phyloP scores from a whole-genome alignment of 192 early-diverging fungal genomes.

The Coemansia sp. region DNA sequence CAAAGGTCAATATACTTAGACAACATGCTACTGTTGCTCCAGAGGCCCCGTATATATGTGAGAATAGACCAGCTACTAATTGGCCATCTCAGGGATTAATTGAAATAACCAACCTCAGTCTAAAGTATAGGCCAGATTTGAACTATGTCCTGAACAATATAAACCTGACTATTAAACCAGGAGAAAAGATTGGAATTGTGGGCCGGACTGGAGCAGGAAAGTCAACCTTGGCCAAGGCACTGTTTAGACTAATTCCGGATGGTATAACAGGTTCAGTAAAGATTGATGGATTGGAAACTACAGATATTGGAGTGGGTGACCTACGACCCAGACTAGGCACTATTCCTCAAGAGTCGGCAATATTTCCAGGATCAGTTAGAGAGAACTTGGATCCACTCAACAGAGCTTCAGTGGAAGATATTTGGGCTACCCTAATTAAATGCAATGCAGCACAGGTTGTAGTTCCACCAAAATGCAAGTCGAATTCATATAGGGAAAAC shows the following conservation, averaged over 20 bases:
- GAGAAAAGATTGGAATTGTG: conserved; percentile 61
- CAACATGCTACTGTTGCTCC: conserved; percentile 56
- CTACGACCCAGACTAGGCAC: conserved; percentile 56
- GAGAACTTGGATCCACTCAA: conserved; percentile 67
- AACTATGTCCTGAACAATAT: conserved; percentile 31
- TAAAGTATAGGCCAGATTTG: conserved; percentile 33
- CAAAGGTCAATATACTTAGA: conserved; percentile 53
- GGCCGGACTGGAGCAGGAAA: conserved; percentile 61
- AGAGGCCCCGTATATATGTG: conserved; percentile 25
- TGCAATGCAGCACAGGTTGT: conserved; percentile 9
- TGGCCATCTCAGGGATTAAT: conserved; percentile 56
- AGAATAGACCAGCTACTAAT: conserved; percentile 21
- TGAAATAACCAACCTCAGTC: conserved; percentile 41
- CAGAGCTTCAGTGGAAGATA: conserved; percentile 51
- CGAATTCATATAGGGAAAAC: not conserved
- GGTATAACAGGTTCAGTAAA: conserved; percentile 34
- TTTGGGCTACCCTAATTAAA: conserved; percentile 61
- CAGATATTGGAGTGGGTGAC: conserved; percentile 59
- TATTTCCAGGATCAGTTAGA: conserved; percentile 67
- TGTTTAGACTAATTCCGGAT: conserved; percentile 60
- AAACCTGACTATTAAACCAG: conserved; percentile 30
- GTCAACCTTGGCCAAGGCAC: conserved; percentile 55
- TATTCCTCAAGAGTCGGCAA: conserved; percentile 64
- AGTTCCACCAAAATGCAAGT: not conserved
- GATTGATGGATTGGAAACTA: conserved; percentile 58